These are phyloP conservation scores for Cordyceps farinosa DNA, from an alignment of 2,329 filamentous ascomycete genomes.

Conservation along the genomic window DNA sequence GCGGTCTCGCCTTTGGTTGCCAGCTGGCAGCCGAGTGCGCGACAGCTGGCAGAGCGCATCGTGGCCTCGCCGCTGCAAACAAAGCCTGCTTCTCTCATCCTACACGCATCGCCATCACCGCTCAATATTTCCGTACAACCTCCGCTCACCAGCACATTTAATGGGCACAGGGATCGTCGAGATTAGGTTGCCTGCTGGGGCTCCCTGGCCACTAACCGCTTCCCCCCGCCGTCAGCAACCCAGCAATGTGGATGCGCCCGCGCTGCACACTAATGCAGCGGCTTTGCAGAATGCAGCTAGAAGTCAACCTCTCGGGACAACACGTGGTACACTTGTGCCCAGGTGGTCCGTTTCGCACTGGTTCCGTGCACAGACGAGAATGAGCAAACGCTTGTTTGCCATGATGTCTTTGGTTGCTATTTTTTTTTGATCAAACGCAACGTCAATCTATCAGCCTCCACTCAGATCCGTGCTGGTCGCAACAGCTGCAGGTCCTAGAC, in stretches of 20 bases:
- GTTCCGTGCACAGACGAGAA: no score
- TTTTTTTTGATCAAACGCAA: background rate
- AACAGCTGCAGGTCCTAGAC: background rate
- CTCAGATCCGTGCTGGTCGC: background rate
- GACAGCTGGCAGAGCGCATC: background rate
- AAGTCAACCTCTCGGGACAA: background rate
- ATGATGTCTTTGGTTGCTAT: no score
- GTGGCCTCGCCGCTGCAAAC: background rate
- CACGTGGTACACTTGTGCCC: background rate
- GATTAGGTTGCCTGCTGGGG: slow-evolving; percentile 26
- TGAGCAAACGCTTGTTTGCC: no score
- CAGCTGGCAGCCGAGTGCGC: background rate
- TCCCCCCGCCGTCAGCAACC: slow-evolving; percentile 9
- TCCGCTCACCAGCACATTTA: background rate
- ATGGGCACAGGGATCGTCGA: slow-evolving; percentile 24
- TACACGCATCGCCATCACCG: background rate
- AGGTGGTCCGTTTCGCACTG: background rate
- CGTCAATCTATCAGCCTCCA: background rate
- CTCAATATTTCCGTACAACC: slow-evolving; percentile 9
- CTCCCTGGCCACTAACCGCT: slow-evolving; percentile 2
- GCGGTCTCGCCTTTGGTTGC: background rate
- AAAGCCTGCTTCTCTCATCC: background rate
- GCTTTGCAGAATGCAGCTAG: slow-evolving; percentile 12
- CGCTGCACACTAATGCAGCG: slow-evolving; percentile 13
- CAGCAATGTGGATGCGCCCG: slow-evolving; percentile 10